A percentile compares a stretch with the other conserved stretches of the same genome.
phyloP scores from a whole-genome alignment of 1,139 yeast species.

The Scheffersomyces parashehatae region DNA sequence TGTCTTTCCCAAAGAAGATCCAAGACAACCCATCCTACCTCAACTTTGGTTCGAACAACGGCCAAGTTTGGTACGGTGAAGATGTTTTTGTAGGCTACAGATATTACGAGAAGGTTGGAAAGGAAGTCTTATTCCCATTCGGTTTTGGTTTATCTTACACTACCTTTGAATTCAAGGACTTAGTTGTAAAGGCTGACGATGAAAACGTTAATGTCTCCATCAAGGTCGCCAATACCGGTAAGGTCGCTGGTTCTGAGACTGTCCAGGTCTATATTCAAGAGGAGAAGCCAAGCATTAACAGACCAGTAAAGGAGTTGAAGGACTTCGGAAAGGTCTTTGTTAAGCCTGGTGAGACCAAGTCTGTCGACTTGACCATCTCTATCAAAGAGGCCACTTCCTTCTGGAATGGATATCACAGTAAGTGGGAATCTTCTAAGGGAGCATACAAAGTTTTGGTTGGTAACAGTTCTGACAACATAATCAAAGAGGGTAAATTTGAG shows the following conservation, averaged over 20 bases:
- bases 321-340: constrained; percentile 52
- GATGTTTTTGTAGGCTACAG: constrained; percentile 28
- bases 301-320: constrained; percentile 60
- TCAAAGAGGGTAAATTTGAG: constrained; percentile 11
- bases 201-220: constrained; percentile 25
- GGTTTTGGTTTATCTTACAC: constrained; percentile 28
- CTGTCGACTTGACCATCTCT: constrained; percentile 35
- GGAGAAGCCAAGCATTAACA: constrained; percentile 36
- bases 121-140: constrained; percentile 22
- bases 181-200: constrained; percentile 9
- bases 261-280: constrained; percentile 49
- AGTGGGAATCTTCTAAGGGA: constrained; percentile 55
- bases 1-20: constrained; percentile 47
- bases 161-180: constrained; percentile 15
- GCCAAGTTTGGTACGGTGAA: constrained; percentile 27
- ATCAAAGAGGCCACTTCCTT: constrained; percentile 54
- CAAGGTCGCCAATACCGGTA: constrained; percentile 44
- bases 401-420: constrained; percentile 49
- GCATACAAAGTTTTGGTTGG: constrained; percentile 51
- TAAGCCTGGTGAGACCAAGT: constrained; percentile 39
- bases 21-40: constrained; percentile 48
- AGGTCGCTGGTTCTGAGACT: constrained; percentile 42
- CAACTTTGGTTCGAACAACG: constrained; percentile 24
- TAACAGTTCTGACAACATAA: constrained; percentile 27
- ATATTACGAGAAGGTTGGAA: constrained; percentile 23